These are phyloP conservation scores for Blumeriella jaapii DNA, from an alignment of 2,329 filamentous ascomycete genomes.

Conservation along the genomic window DNA sequence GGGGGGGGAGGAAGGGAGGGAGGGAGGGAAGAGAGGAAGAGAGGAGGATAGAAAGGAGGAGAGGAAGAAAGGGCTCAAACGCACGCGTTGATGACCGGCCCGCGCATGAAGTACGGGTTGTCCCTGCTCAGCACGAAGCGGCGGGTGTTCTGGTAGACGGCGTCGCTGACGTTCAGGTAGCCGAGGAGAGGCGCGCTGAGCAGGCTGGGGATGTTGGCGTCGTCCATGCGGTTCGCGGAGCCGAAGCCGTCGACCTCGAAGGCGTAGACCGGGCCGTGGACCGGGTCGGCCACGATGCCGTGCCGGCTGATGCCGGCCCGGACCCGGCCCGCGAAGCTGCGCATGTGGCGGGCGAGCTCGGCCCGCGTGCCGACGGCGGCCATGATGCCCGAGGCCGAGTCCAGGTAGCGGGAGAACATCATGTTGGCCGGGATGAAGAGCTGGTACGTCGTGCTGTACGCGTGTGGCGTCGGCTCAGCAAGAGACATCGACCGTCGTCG, in stretches of 20 bases:
- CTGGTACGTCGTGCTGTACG: conserved; percentile 59
- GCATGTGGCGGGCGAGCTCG: conserved; percentile 46
- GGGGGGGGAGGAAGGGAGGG: neutral
- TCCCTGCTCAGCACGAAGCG: conserved; percentile 62
- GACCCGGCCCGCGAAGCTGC: conserved; percentile 48
- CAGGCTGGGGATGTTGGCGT: conserved; percentile 59
- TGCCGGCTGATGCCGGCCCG: conserved; percentile 56
- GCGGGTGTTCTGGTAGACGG: conserved; percentile 67
- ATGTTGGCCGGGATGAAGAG: conserved; percentile 86
- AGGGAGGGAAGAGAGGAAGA: conserved; percentile 19
- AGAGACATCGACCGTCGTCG: too few relatives aligned
- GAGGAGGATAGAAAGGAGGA: conserved; percentile 48
- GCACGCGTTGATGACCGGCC: conserved; percentile 44
- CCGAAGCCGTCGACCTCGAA: conserved; percentile 71
- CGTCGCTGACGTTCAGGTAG: conserved; percentile 45
- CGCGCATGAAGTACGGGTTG: conserved; percentile 64
- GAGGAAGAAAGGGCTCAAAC: conserved; percentile 1
- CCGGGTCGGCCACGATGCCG: conserved; percentile 53
- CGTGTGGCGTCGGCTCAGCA: too few relatives aligned
- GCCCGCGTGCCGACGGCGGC: conserved; percentile 34
- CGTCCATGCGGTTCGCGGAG: conserved; percentile 51
- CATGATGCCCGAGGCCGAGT: conserved; percentile 41
- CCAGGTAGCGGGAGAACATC: conserved; percentile 60
- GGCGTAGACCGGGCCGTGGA: conserved; percentile 58
- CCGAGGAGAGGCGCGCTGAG: conserved; percentile 54